Base-by-base conservation (phyloP, 805 yeast species). In the Ogataea paradorogensis region DNA sequence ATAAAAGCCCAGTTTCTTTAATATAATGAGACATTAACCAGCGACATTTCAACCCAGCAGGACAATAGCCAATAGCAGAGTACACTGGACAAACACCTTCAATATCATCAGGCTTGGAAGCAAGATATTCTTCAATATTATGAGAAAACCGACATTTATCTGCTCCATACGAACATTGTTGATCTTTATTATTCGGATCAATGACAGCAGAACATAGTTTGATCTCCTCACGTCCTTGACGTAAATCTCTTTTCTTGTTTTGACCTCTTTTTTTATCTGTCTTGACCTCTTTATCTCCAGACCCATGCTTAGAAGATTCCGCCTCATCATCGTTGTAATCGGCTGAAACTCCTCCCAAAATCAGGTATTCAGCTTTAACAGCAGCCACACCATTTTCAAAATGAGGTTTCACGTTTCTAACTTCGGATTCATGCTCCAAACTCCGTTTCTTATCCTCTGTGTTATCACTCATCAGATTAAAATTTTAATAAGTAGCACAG, bases 1-100 rank as follows among this genome's bases (percentile, higher is more conserved):
- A 45, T 15, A 82, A 61, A 43, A 60, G 65, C 38, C 64, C 67
- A 13, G 70, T 62, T 41, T 69, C 82, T 23, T 55, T 56, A 50
- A 73, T 59, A 55, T 67, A 74, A 65, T 93, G 98, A 11, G 86
- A 76, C 3, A 74, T 66, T 42, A 93, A 72, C 87, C 96, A 93
- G 53, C 96, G 77, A 66, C 99, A 93, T 61, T 87, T 91, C 52
- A 86, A 65, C 0, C 99, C 99, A 46, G 84, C 76, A 4, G 96
- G 95, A 69, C 99, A 93, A 55, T 78, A 81, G 0, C 99, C 99
- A 25, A 87, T 68, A 1, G 84, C 82, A 24, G 67, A 68, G 57
- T 67, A 89, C 3, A 87, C 96, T 0, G 99, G 98, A 63, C 99
- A 93, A 1, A 55, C 55, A 0, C 95, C 95, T 8, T 71, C 76